Conservation (phyloP, 2,329 filamentous ascomycete genomes). For the Colletotrichum agaves region DNA sequence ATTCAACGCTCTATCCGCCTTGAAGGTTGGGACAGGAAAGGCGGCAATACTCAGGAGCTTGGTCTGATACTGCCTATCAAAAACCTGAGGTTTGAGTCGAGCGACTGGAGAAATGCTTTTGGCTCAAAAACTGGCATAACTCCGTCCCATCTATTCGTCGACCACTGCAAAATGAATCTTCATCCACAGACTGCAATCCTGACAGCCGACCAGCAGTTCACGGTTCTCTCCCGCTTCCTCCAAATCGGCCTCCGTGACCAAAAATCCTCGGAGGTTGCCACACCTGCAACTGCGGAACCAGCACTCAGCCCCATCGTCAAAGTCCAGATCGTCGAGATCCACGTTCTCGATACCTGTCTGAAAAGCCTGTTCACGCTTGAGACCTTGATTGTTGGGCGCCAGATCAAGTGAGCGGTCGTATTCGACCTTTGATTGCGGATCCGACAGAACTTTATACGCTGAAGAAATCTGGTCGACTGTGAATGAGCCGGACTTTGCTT, state of each 20-base stretch:
- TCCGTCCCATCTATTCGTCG: constrained; percentile 38
- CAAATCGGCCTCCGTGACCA: constrained; percentile 68
- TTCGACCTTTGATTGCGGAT: constrained; percentile 56
- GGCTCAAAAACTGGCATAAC: no score
- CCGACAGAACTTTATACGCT: constrained; percentile 68
- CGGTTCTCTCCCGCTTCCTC: constrained; percentile 68
- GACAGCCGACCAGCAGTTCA: constrained; percentile 72
- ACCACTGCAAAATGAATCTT: constrained; percentile 71
- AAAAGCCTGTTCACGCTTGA: constrained; percentile 48
- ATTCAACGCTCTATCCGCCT: no score
- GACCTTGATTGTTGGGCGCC: constrained; percentile 42
- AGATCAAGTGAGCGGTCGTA: constrained; percentile 65
- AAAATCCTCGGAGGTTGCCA: constrained; percentile 70
- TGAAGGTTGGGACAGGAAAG: no score
- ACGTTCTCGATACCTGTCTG: constrained; percentile 71
- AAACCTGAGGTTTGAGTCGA: no score
- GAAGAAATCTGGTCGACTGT: constrained; percentile 72
- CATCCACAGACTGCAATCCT: constrained; percentile 74
- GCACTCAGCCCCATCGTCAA: constrained; percentile 55
- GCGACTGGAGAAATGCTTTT: no score
- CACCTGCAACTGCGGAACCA: constrained; percentile 73
- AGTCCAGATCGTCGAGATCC: constrained; percentile 72
- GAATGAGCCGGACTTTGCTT: constrained; percentile 44
- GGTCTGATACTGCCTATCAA: no score
- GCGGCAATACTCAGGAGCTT: no score